Percentiles rank a stretch among this genome's conserved stretches.
These are phyloP conservation scores for Termitomyces sp. DNA, from an alignment of 768 basidiomycete species.

Conservation along the genomic window DNA sequence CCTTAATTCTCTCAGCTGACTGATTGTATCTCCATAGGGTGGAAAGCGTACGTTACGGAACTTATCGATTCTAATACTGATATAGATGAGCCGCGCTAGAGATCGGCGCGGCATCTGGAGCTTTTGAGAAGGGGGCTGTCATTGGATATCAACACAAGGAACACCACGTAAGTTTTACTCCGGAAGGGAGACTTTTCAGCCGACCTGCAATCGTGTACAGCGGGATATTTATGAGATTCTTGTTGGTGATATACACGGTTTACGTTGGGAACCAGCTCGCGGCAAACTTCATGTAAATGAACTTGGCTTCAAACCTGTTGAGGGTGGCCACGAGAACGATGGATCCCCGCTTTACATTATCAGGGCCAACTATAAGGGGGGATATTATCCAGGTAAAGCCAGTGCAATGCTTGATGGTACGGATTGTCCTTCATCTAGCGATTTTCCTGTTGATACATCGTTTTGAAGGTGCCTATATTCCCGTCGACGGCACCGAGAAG, in stretches of 20 bases:
- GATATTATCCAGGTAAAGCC: conserved; percentile 60
- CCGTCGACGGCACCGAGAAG: conserved; percentile 47
- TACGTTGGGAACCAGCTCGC: conserved; percentile 50
- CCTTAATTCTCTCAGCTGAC: not conserved
- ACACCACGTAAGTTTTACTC: conserved; percentile 39
- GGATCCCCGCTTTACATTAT: conserved; percentile 59
- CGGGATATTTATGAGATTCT: conserved; percentile 62
- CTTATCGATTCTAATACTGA: conserved; percentile 23
- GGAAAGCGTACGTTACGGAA: conserved; percentile 42
- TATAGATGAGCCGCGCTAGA: conserved; percentile 29
- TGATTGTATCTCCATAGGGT: conserved; percentile 28
- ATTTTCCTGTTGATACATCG: not conserved
- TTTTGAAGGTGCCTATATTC: conserved; percentile 46
- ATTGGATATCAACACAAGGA: conserved; percentile 59
- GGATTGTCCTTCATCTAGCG: conserved; percentile 1
- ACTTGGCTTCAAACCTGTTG: conserved; percentile 50
- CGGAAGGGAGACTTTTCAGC: not conserved
- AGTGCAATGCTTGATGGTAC: conserved; percentile 46
- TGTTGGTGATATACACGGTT: conserved; percentile 50
- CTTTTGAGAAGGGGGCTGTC: conserved; percentile 55
- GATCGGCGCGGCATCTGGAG: conserved; percentile 57
- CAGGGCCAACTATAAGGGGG: conserved; percentile 46
- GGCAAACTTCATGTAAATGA: conserved; percentile 38
- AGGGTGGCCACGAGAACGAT: conserved; percentile 61
- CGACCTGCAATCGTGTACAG: conserved; percentile 26